Conservation (phyloP, 345 rosid genomes). For the Brassica cretica region DNA sequence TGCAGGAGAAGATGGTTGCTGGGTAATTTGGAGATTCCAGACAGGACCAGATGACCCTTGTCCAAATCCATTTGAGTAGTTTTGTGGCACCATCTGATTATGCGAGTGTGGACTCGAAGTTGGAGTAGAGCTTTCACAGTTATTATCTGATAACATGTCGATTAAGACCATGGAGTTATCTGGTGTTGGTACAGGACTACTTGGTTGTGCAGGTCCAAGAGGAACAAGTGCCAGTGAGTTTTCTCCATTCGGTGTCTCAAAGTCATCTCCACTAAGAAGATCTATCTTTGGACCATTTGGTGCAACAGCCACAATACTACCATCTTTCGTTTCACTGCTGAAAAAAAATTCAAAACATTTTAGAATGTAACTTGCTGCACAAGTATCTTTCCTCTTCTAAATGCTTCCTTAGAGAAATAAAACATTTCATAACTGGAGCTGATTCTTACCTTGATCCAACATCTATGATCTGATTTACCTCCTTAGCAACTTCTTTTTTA, state of each 20-base stretch:
- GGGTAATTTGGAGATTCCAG: constrained; percentile 73
- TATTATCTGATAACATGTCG: constrained; percentile 75
- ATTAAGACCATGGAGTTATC: constrained; percentile 84
- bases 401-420: neutral
- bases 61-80: constrained; percentile 52
- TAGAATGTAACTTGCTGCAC: constrained; percentile 10
- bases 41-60: constrained; percentile 51
- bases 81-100: constrained; percentile 27
- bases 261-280: constrained; percentile 76
- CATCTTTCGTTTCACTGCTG: constrained; percentile 30
- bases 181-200: constrained; percentile 52
- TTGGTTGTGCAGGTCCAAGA: constrained; percentile 65
- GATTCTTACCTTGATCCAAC: constrained; percentile 39
- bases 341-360: constrained; percentile 1
- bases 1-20: constrained; percentile 70
- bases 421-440: no score
- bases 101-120: constrained; percentile 22
- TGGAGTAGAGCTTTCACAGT: constrained; percentile 39
- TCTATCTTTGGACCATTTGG: constrained; percentile 77
- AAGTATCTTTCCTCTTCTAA: neutral
- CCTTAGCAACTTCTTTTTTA: constrained; percentile 43
- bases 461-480: constrained; percentile 51
- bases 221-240: constrained; percentile 70
- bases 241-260: constrained; percentile 27
- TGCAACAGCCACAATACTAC: constrained; percentile 59